Evolutionary conservation across 768 basidiomycete species (phyloP), one percentile per base, ranked within the genome.

Genomic region (Russula brevipes): DNA sequence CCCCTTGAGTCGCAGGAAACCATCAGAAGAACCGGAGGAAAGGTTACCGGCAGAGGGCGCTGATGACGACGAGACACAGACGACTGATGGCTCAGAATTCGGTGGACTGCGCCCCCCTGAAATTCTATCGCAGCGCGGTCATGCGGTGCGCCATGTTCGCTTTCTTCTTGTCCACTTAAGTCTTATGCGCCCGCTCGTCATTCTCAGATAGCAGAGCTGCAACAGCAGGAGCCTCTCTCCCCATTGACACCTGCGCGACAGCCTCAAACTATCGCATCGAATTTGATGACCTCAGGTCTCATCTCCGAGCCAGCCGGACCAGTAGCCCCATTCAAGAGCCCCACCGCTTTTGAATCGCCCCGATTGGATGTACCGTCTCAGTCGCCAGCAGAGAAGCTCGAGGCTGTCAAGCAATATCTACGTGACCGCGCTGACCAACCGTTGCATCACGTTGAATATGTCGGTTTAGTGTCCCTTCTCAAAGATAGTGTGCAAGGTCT

Each of bases 391-490:
- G 73, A 75, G 61, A 80, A 84, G 63, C 72, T 84, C 10, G 78
- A 82, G 51, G 76, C 77, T 14, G 80, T 84, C 57, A 76, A 75
- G 45, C 73, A 75, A 19, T 85, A 82, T 69, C 72, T 86, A 57
- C 73, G 74, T 19, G 76, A 80, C 66, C 57, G 55, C 24, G 76
- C 74, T 6, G 81, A 79, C 33, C 74, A 77, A 55, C 75, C 78
- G 30, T 76, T 86, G 17, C 82, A 80, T 57, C 73, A 77, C 4
- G 77, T 81, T 9, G 85, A 86, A 69, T 75, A 79, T 30, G 80
- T 80, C 42, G 82, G 81, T 5, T 72, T 86, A n/a, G 75, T 84
- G 19, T 76, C 82, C 35, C 76, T 85, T 52, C 77, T 87, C 30
- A 75, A 83, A 67, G 76, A 78, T 54, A 83, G 78, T 67, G 77